Conservation (phyloP, 2,329 filamentous ascomycete species). For the Amphichorda felina region DNA sequence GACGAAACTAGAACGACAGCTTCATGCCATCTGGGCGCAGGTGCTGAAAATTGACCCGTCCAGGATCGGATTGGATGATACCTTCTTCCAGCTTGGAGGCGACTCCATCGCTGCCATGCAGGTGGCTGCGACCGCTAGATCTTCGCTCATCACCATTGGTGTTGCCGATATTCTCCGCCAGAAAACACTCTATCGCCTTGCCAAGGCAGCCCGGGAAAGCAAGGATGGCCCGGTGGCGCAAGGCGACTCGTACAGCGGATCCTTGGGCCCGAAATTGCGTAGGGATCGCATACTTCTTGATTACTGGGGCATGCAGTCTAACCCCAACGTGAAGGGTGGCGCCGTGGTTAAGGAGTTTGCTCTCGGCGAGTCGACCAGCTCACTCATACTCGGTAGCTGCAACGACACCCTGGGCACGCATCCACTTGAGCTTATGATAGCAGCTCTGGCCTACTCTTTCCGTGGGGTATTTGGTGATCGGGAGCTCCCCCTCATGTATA, state of each 20-base stretch:
- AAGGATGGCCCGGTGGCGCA: too few species aligned
- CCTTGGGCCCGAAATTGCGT: too few species aligned
- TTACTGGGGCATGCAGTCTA: conserved; percentile 6
- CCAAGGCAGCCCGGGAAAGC: background rate
- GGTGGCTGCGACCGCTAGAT: conserved; percentile 14
- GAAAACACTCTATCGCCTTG: background rate
- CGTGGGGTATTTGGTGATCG: background rate
- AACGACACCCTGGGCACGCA: background rate
- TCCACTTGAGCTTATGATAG: conserved; percentile 1
- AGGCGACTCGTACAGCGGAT: too few species aligned
- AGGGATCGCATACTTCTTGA: background rate
- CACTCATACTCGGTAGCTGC: background rate
- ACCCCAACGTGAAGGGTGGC: background rate
- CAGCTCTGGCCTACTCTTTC: background rate
- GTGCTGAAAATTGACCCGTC: conserved; percentile 19
- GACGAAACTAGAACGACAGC: conserved; percentile 6
- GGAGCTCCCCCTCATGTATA: conserved; percentile 9
- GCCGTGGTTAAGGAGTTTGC: background rate
- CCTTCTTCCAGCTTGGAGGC: conserved; percentile 37
- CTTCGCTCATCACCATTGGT: background rate
- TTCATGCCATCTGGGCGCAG: conserved; percentile 23
- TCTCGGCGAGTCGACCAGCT: background rate
- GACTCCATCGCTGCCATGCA: conserved; percentile 38
- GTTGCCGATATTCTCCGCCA: background rate
- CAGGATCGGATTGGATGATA: conserved; percentile 26